phyloP scores from a whole-genome alignment of 768 basidiomycete species.

The Boletus fagicola region DNA sequence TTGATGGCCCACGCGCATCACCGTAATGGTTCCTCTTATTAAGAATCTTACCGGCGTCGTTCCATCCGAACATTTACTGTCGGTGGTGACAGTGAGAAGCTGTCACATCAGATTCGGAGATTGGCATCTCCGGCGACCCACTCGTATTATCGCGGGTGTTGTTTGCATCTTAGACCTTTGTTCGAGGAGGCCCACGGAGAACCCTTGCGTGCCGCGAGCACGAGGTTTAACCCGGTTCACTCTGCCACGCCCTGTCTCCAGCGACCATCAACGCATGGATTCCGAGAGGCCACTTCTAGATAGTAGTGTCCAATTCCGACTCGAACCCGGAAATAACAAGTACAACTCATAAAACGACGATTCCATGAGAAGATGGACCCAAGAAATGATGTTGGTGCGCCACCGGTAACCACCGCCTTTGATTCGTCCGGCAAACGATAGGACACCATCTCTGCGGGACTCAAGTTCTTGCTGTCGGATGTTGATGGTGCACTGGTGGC shows the following conservation, averaged over 20 bases:
- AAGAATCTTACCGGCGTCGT: conserved; percentile 5
- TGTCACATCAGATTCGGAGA: conserved; percentile 2
- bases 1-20: background rate
- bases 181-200: background rate
- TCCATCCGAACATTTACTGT: conserved; percentile 6
- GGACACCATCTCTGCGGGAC: no score
- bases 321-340: background rate
- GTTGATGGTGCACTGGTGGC: background rate
- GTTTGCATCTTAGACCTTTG: background rate
- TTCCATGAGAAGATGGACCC: background rate
- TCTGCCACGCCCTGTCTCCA: background rate
- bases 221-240: background rate
- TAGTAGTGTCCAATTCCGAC: background rate
- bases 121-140: conserved; percentile 8
- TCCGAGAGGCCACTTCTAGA: background rate
- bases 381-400: background rate
- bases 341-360: background rate
- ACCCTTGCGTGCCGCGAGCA: background rate
- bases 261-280: background rate
- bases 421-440: background rate
- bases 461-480: background rate
- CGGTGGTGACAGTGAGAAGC: conserved; percentile 5
- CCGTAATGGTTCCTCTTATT: background rate
- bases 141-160: background rate
- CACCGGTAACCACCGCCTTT: background rate